Evolutionary conservation across 495 filamentous ascomycete genomes (phyloP).

Genomic region (Echria macrotheca): DNA sequence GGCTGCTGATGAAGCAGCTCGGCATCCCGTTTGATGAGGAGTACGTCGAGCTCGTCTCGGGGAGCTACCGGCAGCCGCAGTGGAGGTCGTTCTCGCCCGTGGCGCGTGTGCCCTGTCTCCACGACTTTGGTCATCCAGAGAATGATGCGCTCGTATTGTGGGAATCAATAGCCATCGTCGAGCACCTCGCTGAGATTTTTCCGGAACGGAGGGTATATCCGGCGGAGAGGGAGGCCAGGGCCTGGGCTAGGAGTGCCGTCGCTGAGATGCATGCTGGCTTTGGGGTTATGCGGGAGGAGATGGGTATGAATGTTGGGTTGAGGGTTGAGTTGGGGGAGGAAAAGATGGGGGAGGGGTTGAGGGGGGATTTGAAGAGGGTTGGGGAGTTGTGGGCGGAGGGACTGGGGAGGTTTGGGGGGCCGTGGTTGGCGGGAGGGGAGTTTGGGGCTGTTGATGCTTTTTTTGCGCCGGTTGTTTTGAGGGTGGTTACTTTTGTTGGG

Average conservation of each 20-base stretch:
- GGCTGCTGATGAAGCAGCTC: slow-evolving; percentile 28
- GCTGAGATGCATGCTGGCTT: slow-evolving; percentile 56
- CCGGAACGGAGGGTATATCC: slow-evolving; percentile 45
- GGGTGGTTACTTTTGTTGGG: slow-evolving; percentile 26
- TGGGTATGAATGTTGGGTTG: slow-evolving; percentile 42
- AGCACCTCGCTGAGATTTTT: slow-evolving; percentile 46
- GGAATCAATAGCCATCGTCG: slow-evolving; percentile 52
- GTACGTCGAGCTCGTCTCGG: slow-evolving; percentile 13
- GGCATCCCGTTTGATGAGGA: slow-evolving; percentile 27
- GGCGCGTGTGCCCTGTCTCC: slow-evolving; percentile 29
- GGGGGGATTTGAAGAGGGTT: slow-evolving; percentile 28
- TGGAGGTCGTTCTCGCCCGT: slow-evolving; percentile 28
- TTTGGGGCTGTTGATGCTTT: slow-evolving; percentile 40
- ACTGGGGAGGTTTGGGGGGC: slow-evolving; percentile 31
- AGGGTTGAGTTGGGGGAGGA: slow-evolving; percentile 23
- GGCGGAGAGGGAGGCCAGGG: slow-evolving; percentile 36
- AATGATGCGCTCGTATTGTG: slow-evolving; percentile 30
- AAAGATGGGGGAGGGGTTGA: slow-evolving; percentile 18
- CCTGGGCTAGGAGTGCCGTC: slow-evolving; percentile 44
- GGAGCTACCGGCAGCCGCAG: slow-evolving; percentile 16
- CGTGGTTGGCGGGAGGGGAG: slow-evolving; percentile 33
- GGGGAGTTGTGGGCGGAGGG: slow-evolving; percentile 35
- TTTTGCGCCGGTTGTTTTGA: slow-evolving; percentile 35
- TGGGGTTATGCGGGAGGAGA: slow-evolving; percentile 36
- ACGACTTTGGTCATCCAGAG: slow-evolving; percentile 12